Evolutionary conservation across 768 basidiomycete genomes (phyloP).

Genomic region (Boletus sensibilis): DNA sequence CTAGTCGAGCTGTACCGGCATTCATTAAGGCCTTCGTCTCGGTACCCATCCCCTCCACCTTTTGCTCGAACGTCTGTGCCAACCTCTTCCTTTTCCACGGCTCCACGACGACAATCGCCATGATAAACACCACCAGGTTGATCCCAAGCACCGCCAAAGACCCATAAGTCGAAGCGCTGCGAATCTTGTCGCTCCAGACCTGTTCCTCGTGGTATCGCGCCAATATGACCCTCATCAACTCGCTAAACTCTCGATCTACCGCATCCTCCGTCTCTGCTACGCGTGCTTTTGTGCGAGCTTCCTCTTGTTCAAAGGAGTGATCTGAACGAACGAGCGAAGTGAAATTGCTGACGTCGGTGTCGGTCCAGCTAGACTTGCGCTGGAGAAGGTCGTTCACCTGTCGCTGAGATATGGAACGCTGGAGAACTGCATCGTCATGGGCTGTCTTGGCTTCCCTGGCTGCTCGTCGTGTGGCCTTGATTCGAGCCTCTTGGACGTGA

Average conservation of each 20-base stretch:
- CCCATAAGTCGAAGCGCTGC: constrained; percentile 92
- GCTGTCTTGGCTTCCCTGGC: constrained; percentile 71
- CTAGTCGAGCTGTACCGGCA: constrained; percentile 48
- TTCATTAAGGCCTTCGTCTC: constrained; percentile 44
- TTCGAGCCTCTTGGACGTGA: constrained; percentile 60
- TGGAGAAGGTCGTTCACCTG: constrained; percentile 94
- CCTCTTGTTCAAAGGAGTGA: constrained; percentile 81
- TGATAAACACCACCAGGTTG: constrained; percentile 87
- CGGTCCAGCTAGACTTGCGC: constrained; percentile 93
- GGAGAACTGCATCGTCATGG: constrained; percentile 75
- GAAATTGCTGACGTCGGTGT: constrained; percentile 81
- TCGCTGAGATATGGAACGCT: constrained; percentile 85
- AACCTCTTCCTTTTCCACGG: constrained; percentile 92
- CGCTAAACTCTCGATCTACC: constrained; percentile 85
- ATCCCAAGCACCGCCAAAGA: constrained; percentile 80
- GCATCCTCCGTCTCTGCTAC: constrained; percentile 71
- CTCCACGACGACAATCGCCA: constrained; percentile 89
- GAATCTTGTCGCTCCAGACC: constrained; percentile 98
- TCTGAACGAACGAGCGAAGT: constrained; percentile 89
- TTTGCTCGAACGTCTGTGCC: constrained; percentile 85
- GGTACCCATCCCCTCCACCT: constrained; percentile 58
- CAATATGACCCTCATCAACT: constrained; percentile 85
- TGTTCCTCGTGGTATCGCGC: constrained; percentile 97
- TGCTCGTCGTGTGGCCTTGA: constrained; percentile 62
- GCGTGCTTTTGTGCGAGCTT: constrained; percentile 62